Base-by-base conservation (phyloP, 2,329 filamentous ascomycete species). In the Talaromyces sp. region DNA sequence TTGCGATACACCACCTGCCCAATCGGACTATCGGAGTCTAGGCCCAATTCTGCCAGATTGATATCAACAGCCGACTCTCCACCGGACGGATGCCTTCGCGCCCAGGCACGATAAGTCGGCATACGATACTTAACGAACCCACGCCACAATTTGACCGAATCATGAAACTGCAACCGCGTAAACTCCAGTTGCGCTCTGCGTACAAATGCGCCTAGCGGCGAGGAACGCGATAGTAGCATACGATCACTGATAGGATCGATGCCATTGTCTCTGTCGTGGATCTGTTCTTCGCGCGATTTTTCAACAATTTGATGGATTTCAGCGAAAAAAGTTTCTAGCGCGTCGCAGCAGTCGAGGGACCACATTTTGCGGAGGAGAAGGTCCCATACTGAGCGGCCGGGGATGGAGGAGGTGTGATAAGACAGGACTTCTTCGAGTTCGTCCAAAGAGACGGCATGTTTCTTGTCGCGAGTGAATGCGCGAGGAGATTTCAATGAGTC, bases 311-410 rank as follows among this genome's bases (percentile, higher is more conserved):
- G 76, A 4, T 81, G 78, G 16, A 90, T 82, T 24, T 80, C 80
- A 35, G 85, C 84, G 73, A 96, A 91, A 75, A 96, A 94, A 1
- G 83, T 81, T 72, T 93, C 87, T n/a, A 98, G 79, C 0, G 88
- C 86, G 78, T 98, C 87, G 11, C 96, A 85, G 22, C 90, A 94
- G 73, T 93, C 88, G 69, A 98, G 87, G 16, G 85, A 84, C 94
- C 95, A 98, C 27, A 98, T 81, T 68, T 88, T 89, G 63, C 87
- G 86, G 13, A 98, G 84, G 64, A 97, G 91, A 2, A 90, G 81
- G 73, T 98, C 93, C 87, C 93, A 95, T n/a, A 97, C 79, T n/a
- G 86, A 89, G 57, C 90, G 85, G 2, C 92, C 92, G 0, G 92
- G 90, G 64, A 92, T 79, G 9, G 77, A 82, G 1, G 84, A 86